A percentile compares a stretch with the other conserved stretches of the same genome.
Conservation (phyloP, 2,329 filamentous ascomycete genomes). For the Nemania abortiva region DNA sequence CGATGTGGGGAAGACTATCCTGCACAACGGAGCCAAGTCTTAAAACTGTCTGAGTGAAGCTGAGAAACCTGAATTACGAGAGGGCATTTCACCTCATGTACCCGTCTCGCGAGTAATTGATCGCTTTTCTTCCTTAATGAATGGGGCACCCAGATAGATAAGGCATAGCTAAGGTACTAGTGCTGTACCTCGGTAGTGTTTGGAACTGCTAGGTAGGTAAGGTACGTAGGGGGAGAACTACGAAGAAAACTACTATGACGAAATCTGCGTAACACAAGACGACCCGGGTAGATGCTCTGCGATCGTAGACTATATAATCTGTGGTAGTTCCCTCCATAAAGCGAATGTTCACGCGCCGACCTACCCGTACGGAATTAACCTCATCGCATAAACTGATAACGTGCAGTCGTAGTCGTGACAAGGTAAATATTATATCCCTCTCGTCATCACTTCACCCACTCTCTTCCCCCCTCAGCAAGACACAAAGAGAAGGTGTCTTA, state of each 20-base stretch:
- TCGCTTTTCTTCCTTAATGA: not conserved
- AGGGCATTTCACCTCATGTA: constrained; percentile 15
- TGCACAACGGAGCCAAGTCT: not conserved
- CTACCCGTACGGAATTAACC: not conserved
- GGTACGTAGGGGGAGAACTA: not conserved
- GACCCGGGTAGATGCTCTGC: not conserved
- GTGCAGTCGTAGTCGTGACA: not conserved
- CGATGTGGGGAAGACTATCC: constrained; percentile 12
- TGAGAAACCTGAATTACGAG: not conserved
- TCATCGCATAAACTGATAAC: too few species aligned
- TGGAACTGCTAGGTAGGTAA: not conserved
- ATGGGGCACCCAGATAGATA: not conserved
- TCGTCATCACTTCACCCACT: not conserved
- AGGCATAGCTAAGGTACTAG: not conserved
- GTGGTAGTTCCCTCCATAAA: constrained; percentile 11
- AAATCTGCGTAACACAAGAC: constrained; percentile 25
- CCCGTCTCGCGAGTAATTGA: not conserved
- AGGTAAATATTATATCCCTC: not conserved
- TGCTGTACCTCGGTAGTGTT: not conserved
- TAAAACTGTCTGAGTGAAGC: constrained; percentile 5
- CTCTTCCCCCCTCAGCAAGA: not conserved
- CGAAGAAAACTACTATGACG: constrained; percentile 29
- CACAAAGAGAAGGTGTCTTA: constrained; percentile 12
- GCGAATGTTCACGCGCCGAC: not conserved
- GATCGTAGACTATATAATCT: constrained; percentile 23